Conservation (phyloP, 345 rosid species). For the Passiflora organensis region DNA sequence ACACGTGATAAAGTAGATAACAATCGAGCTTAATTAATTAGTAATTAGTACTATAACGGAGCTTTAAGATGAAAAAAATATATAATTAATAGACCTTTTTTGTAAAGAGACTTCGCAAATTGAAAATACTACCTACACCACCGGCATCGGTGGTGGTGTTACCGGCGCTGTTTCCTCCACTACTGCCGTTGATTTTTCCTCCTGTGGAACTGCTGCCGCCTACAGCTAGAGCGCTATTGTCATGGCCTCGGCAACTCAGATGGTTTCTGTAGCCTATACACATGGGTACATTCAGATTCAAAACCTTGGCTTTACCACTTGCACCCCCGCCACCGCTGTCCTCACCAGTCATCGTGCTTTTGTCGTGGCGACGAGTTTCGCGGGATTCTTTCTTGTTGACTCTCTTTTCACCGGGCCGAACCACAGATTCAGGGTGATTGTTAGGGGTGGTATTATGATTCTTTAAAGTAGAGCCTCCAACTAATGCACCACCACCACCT, state of each 20-base stretch:
- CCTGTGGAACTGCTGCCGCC: neutral
- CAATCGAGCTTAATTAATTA: neutral
- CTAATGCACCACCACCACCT: neutral
- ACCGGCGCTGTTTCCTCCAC: neutral
- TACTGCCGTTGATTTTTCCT: neutral
- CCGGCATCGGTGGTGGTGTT: neutral
- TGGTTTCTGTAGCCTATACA: constrained; percentile 59
- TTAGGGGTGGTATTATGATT: constrained; percentile 16
- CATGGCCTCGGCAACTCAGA: constrained; percentile 59
- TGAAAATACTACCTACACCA: constrained; percentile 30
- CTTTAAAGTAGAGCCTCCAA: too few species aligned
- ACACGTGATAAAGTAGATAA: too few species aligned
- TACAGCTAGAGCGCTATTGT: constrained; percentile 11
- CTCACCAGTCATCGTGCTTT: neutral
- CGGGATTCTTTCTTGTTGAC: constrained; percentile 16
- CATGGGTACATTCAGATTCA: constrained; percentile 56
- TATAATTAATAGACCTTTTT: constrained; percentile 62
- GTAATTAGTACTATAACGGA: neutral
- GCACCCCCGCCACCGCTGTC: neutral
- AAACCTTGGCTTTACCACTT: constrained; percentile 24
- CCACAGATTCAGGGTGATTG: constrained; percentile 5
- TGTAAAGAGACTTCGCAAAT: constrained; percentile 58
- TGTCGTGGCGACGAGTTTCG: constrained; percentile 18
- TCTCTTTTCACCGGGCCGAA: constrained; percentile 23
- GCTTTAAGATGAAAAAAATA: too few species aligned